Base-by-base conservation (phyloP, 176 grass and related monocot genomes). In the Metroxylon sagu region DNA sequence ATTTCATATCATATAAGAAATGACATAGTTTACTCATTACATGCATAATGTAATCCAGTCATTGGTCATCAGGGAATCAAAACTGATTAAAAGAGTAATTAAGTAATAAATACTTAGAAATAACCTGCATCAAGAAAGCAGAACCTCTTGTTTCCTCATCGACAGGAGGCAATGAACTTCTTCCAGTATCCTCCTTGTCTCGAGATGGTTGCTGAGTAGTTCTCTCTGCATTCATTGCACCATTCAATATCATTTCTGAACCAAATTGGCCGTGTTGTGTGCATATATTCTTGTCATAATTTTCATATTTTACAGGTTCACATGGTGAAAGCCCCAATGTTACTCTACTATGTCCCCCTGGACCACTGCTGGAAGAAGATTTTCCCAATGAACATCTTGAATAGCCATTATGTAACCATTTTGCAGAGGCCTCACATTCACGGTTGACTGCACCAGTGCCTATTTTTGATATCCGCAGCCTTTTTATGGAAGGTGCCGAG, bases 71-170 rank as follows among this genome's bases (percentile, higher is more conserved):
- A 8, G 53, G 6, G 2, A 56, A 25, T 25, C 53, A 18, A 18
- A 23, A 10, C 53, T 10, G 14, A 19, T 4, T 7, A 19, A 56
- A 56, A 25, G 53, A 19, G 23, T 4, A 28, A 70, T 18, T 56
- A 70, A 58, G 4, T 15, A 4, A 67, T 43, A 39, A 54, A 65
- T 59, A 51, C 30, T 57, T 53, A 50, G 50, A 71, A 43, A 30
- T 69, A 82, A 96, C 91, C 86, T 85, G 58, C 29, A 75, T 77
- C 66, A 97, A 77, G 62, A 91, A 97, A 60, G 75, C 66, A 80
- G 66, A 12, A 59, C 83, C 93, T 70, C 67, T 69, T 49, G 71
- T 85, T 68, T 68, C 68, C 56, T 71, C 76, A 56, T 76, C 75
- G 25, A 69, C 72, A 39, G 64, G 59, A 60, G 75, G 75, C 27